Base-by-base conservation (phyloP, 768 basidiomycete genomes). In the Lentinus brumalis region DNA sequence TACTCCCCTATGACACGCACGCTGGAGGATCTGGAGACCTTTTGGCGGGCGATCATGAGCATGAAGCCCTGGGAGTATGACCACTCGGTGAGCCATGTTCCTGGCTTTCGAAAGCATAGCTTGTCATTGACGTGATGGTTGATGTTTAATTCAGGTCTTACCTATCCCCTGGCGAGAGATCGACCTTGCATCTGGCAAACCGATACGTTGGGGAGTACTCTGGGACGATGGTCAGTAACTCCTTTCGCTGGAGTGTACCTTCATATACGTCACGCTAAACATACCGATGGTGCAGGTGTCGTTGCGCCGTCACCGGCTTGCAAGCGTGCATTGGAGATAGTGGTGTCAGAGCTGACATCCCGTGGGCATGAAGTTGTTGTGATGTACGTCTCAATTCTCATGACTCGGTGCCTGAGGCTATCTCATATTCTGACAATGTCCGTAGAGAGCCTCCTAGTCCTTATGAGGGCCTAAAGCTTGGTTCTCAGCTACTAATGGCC, bases 21-120 rank as follows among this genome's bases (percentile, higher is more conserved):
- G 2, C 69, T 81, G 45, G 78, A 74, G 29, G 77, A 81, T 61
- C 65, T 82, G 38, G 75, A 78, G 62, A 75, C 75, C 18, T 75
- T 81, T 53, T 82, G 80, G 79, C 72, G 74, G 54, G 73, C 75
- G 5, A 70, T 81, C 6, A 65, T 81, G 26, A 70, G 69, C 29
- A 79, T 77, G 75, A 66, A 71, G 30, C 78, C 80, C 16, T 81
- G 80, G 53, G 70, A 76, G 38, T 79, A 79, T 54, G 81, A 81
- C 66, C 66, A 78, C 50, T 74, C 75, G 58, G 80, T 80, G 38
- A 53, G 73, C 41, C 15, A 47, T 18, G 18, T 50, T 39, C 41
- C 21, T 51, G 31, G 32, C 10, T 11, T 35, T 1, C 30, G 50
- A 5, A 42, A 16, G 16, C 3, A 39, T 10, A 11, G 12, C 18